phyloP scores from a whole-genome alignment of 768 basidiomycete species.

The Lactarius akahatsu region DNA sequence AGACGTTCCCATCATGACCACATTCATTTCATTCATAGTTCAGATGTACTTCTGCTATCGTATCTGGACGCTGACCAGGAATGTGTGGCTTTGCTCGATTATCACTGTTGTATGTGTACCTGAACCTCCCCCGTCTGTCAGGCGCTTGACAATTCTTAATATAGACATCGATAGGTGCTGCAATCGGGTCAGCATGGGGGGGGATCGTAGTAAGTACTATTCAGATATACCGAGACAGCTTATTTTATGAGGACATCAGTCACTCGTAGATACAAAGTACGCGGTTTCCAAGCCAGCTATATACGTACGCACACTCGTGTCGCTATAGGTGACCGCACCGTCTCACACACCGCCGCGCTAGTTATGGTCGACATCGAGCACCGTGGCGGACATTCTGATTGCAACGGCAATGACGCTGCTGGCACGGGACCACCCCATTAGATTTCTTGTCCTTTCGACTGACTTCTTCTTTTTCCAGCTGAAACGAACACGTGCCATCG shows the following conservation, averaged over 20 bases:
- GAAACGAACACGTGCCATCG: constrained; percentile 1
- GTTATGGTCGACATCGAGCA: constrained; percentile 19
- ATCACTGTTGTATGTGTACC: constrained; percentile 14
- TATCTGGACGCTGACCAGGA: constrained; percentile 32
- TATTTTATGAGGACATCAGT: background rate
- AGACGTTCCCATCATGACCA: constrained; percentile 34
- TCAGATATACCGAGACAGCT: background rate
- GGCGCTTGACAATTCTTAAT: background rate
- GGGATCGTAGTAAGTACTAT: constrained; percentile 12
- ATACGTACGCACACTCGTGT: constrained; percentile 3
- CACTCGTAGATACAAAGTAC: constrained; percentile 3
- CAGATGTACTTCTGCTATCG: constrained; percentile 39
- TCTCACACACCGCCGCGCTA: background rate
- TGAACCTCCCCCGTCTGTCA: background rate
- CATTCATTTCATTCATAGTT: constrained; percentile 32
- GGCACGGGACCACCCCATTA: constrained; percentile 2
- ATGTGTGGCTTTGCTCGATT: constrained; percentile 6
- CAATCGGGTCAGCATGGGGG: constrained; percentile 15
- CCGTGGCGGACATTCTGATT: constrained; percentile 21
- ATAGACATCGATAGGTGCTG: constrained; percentile 3
- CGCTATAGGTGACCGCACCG: background rate
- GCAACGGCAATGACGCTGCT: constrained; percentile 11
- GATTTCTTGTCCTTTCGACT: background rate
- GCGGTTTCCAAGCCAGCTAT: constrained; percentile 11
- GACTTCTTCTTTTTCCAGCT: background rate